Base-by-base conservation (phyloP, 805 yeast species). In the Candida sanyiensis region DNA sequence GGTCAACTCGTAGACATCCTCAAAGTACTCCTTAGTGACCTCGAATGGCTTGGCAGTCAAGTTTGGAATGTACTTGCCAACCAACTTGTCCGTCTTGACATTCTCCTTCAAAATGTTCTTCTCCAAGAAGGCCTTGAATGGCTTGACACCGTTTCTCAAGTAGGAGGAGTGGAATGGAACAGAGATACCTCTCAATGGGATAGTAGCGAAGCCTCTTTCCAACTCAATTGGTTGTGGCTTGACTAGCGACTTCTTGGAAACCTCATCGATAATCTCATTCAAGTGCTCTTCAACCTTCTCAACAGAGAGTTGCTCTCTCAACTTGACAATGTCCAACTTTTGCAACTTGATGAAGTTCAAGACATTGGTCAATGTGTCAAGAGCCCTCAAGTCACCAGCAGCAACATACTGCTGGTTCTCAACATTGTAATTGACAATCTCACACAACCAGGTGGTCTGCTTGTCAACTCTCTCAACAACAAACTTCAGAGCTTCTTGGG, bases 121-220 rank as follows among this genome's bases (percentile, higher is more conserved):
- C 63, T 81, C 80, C 71, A 93, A 75, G 82, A 93, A 93, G 69
- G 88, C 85, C 75, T 90, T 89, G 86, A 93, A 93, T 57, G 98
- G 98, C 69, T 89, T 90, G 44, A 93, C 99, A 69, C 99, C 99
- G 42, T 93, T 85, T 75, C 90, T 83, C 70, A 93, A 75, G 71
- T 94, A 93, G n/a, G 96, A 82, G 21, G 97, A 88, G 70, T 93
- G 99, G 97, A 93, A 93, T 47, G 99, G 99, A 61, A 93, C 99
- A n/a, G 96, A 87, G 51, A 93, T 93, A 55, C 98, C 98, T 73
- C 83, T 88, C 66, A 93, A 77, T 63, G 99, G 99, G 56, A 93
- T 93, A 57, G 93, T 90, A 29, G 99, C 97, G 55, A 86, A 90
- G 19, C 99, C 99, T 71, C 98, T 83, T 70, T 93, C 94, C 58